phyloP scores from a whole-genome alignment of 148 eudicot species.

The Nepenthes gracilis region DNA sequence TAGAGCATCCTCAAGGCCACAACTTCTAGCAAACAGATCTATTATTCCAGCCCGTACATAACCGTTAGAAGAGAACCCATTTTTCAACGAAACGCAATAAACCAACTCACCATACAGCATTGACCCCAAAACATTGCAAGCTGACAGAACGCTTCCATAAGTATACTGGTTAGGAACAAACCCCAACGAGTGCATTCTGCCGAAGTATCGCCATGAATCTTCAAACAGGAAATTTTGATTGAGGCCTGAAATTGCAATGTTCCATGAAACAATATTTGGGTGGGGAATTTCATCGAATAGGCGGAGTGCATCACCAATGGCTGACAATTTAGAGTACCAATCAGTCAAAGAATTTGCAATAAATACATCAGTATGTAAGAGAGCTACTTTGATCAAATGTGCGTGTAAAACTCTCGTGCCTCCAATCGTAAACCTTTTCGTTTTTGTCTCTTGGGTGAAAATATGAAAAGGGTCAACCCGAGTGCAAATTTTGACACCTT shows the following conservation, averaged over 20 bases:
- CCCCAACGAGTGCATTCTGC: conserved; percentile 44
- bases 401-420: conserved; percentile 35
- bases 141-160: conserved; percentile 58
- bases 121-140: conserved; percentile 43
- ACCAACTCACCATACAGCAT: conserved; percentile 41
- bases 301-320: conserved; percentile 33
- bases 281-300: conserved; percentile 55
- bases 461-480: conserved; percentile 19
- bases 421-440: conserved; percentile 14
- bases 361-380: conserved; percentile 14
- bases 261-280: conserved; percentile 47
- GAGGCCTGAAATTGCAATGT: conserved; percentile 48
- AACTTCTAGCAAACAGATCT: conserved; percentile 40
- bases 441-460: conserved; percentile 27
- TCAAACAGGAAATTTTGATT: conserved; percentile 29
- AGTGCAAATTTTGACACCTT: conserved; percentile 1
- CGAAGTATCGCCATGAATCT: conserved; percentile 54
- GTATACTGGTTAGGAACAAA: conserved; percentile 43
- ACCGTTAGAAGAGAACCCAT: conserved; percentile 65
- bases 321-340: conserved; percentile 28
- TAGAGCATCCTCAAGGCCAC: conserved; percentile 47
- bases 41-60: conserved; percentile 70
- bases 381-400: conserved; percentile 26
- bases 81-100: conserved; percentile 44
- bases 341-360: conserved; percentile 32